Percentiles rank a stretch among this genome's conserved stretches.
phyloP scores from a whole-genome alignment of 2,329 filamentous ascomycete genomes.

The Amylocarpus encephaloides region DNA sequence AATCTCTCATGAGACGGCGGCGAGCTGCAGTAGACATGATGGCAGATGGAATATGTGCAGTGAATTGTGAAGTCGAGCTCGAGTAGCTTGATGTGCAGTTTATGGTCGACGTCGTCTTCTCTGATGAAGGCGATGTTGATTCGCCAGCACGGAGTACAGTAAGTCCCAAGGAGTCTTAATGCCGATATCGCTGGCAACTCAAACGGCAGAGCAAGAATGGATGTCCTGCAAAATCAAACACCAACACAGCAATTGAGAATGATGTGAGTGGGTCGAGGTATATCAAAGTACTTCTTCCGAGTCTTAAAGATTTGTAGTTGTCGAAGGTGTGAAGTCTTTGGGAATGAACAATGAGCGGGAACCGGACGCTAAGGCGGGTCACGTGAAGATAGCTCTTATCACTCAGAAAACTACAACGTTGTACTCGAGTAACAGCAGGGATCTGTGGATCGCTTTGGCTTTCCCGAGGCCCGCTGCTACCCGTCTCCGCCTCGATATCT shows the following conservation, averaged over 20 bases:
- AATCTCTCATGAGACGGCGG: constrained; percentile 96
- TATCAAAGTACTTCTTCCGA: too few relatives aligned
- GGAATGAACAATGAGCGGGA: too few relatives aligned
- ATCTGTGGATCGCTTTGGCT: not conserved
- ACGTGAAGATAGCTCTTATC: constrained; percentile 1
- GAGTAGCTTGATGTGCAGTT: not conserved
- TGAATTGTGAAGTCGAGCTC: not conserved
- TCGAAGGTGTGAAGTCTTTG: too few relatives aligned
- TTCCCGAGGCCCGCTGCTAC: not conserved
- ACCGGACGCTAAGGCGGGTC: not conserved
- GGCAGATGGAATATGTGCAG: not conserved
- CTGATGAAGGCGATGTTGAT: not conserved
- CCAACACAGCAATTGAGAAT: too few relatives aligned
- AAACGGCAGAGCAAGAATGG: not conserved
- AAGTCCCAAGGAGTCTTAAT: not conserved
- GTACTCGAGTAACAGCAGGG: too few relatives aligned
- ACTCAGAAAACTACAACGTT: too few relatives aligned
- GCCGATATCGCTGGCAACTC: constrained; percentile 5
- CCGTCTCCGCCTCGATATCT: constrained; percentile 21
- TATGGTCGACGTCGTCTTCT: not conserved
- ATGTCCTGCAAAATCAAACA: too few relatives aligned
- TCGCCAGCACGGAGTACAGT: too few relatives aligned
- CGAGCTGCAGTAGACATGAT: constrained; percentile 88
- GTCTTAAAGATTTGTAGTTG: too few relatives aligned
- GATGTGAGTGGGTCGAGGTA: too few relatives aligned